Conservation (phyloP, 352 stramenopile species). For the Phytophthora idaei region DNA sequence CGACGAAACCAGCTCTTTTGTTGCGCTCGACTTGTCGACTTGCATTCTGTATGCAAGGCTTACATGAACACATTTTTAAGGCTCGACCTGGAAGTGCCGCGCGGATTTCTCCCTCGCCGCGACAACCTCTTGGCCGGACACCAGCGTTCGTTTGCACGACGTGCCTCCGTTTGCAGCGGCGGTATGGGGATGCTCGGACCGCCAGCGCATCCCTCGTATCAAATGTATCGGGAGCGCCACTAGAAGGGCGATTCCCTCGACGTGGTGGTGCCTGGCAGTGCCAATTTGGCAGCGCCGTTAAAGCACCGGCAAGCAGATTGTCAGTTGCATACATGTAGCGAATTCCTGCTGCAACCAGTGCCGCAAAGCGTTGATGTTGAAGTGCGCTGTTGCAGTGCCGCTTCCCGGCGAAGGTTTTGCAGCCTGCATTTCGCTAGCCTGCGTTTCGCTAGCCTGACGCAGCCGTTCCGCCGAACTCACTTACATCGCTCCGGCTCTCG, state of each 20-base stretch:
- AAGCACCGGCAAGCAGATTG: constrained; percentile 19
- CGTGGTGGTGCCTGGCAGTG: not conserved
- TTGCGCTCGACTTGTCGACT: not conserved
- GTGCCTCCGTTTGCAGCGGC: constrained; percentile 7
- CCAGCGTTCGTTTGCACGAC: constrained; percentile 10
- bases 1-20: constrained; percentile 28
- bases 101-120: not conserved
- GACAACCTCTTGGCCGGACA: constrained; percentile 16
- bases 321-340: not conserved
- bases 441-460: constrained; percentile 15
- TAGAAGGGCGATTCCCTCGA: constrained; percentile 21
- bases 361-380: constrained; percentile 27
- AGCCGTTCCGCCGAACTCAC: constrained; percentile 21
- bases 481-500: constrained; percentile 29
- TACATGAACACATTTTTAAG: constrained; percentile 9
- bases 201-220: constrained; percentile 14
- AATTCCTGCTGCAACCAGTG: constrained; percentile 8
- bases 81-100: constrained; percentile 13
- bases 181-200: constrained; percentile 22
- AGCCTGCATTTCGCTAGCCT: constrained; percentile 1
- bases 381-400: not conserved
- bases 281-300: not conserved
- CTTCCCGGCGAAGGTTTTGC: not conserved
- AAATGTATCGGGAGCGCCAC: constrained; percentile 17
- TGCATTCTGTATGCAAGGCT: constrained; percentile 11